Conservation (phyloP, 2,329 filamentous ascomycete genomes). For the Neofusicoccum parvum region DNA sequence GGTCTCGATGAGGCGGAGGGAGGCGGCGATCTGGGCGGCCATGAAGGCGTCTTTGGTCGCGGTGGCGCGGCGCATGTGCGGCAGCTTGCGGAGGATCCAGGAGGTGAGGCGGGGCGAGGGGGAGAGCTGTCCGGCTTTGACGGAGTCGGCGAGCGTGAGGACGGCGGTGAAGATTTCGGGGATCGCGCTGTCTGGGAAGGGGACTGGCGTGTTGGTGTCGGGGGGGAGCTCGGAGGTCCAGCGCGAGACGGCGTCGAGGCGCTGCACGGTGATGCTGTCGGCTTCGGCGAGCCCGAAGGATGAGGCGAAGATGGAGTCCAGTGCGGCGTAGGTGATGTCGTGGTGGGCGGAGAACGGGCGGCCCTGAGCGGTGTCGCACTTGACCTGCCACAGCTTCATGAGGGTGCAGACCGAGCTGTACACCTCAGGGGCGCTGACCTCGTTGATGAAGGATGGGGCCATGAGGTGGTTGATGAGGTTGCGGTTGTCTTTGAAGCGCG, state of each 20-base stretch:
- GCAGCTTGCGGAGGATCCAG: neutral
- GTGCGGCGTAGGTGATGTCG: slow-evolving; percentile 32
- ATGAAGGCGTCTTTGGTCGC: slow-evolving; percentile 2
- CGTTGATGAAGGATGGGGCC: slow-evolving; percentile 38
- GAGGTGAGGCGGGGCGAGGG: neutral
- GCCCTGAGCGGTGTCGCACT: slow-evolving; percentile 34
- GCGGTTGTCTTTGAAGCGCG: slow-evolving; percentile 37
- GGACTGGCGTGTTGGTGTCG: neutral
- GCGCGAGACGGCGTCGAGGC: slow-evolving; percentile 7
- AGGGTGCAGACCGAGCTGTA: slow-evolving; percentile 35
- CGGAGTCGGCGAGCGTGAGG: neutral
- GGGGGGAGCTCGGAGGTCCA: neutral
- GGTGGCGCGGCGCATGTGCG: neutral
- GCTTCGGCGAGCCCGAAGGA: slow-evolving; percentile 19
- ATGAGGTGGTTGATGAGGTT: slow-evolving; percentile 44
- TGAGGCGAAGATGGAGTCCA: slow-evolving; percentile 26
- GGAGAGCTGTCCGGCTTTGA: slow-evolving; percentile 16
- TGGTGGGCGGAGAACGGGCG: slow-evolving; percentile 34
- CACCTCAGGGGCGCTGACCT: slow-evolving; percentile 38
- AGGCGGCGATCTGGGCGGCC: neutral
- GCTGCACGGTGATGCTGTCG: slow-evolving; percentile 4
- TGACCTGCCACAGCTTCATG: slow-evolving; percentile 40
- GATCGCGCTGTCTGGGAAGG: neutral
- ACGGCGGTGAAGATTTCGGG: slow-evolving; percentile 2
- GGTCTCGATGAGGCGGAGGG: neutral